phyloP scores from a whole-genome alignment of 2,329 filamentous ascomycete species.

The Sporothrix mexicana region DNA sequence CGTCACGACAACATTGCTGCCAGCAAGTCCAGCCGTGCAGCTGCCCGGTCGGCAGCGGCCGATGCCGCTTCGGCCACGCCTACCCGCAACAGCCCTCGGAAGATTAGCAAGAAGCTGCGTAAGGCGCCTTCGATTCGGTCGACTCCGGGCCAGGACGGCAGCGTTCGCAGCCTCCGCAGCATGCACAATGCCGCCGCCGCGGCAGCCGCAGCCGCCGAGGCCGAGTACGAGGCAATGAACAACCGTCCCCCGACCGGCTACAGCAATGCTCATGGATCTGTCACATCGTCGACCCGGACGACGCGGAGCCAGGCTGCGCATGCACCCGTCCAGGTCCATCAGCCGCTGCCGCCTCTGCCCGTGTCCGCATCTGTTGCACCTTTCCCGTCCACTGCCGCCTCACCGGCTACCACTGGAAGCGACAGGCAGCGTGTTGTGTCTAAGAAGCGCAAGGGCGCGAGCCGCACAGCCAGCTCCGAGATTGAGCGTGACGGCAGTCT shows the following conservation, averaged over 20 bases:
- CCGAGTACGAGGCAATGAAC: slow-evolving; percentile 7
- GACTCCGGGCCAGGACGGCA: slow-evolving; percentile 19
- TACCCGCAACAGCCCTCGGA: slow-evolving; percentile 40
- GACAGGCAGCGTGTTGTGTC: slow-evolving; percentile 1
- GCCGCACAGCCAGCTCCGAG: not conserved
- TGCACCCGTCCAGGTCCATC: slow-evolving; percentile 30
- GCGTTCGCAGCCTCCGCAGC: slow-evolving; percentile 22
- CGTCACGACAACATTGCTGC: not conserved
- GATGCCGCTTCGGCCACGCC: slow-evolving; percentile 31
- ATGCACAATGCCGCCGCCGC: slow-evolving; percentile 18
- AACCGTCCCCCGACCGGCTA: not conserved
- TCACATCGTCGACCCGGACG: not conserved
- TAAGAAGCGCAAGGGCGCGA: slow-evolving; percentile 28
- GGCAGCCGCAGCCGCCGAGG: slow-evolving; percentile 3
- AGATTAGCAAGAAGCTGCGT: slow-evolving; percentile 59
- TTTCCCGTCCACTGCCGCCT: too few species aligned
- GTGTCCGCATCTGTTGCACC: not conserved
- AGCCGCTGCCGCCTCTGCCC: slow-evolving; percentile 28
- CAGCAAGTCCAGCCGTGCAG: not conserved
- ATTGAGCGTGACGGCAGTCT: not conserved
- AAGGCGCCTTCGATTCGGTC: slow-evolving; percentile 47
- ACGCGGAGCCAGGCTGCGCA: slow-evolving; percentile 5
- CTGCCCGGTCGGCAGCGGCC: too few species aligned
- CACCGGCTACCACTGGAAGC: not conserved
- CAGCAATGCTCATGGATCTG: not conserved